Conservation (phyloP, 495 filamentous ascomycete species). For the Acidomyces sp. region DNA sequence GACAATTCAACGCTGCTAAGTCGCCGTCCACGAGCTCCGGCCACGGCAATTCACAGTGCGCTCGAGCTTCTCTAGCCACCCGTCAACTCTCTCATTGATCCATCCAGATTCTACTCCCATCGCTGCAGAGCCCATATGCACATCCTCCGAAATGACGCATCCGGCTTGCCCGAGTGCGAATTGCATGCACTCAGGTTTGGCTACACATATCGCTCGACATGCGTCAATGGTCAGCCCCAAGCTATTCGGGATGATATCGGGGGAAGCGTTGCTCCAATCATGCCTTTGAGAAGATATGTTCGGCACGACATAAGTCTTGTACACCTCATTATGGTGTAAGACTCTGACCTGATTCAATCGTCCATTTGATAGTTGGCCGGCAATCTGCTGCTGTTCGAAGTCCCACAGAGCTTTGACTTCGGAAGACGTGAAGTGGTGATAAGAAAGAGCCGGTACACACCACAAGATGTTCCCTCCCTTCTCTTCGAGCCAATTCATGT, state of each 20-base stretch:
- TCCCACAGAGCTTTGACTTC: conserved; percentile 8
- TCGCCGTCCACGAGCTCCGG: too few relatives aligned
- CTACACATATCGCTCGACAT: neutral
- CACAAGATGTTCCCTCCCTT: conserved; percentile 6
- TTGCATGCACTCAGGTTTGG: neutral
- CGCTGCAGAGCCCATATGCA: neutral
- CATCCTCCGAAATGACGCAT: neutral
- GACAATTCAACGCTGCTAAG: too few relatives aligned
- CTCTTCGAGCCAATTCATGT: conserved; percentile 4
- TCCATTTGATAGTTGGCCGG: too few relatives aligned
- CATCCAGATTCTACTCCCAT: neutral
- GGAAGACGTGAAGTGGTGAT: conserved; percentile 15
- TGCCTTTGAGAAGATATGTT: neutral
- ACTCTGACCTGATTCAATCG: too few relatives aligned
- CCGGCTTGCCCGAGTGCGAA: neutral
- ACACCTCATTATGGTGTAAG: conserved; percentile 1
- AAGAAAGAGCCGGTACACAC: conserved; percentile 19
- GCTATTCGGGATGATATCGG: neutral
- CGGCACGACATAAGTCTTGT: neutral
- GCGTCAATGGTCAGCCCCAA: neutral
- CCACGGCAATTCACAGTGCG: too few relatives aligned
- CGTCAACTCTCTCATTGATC: neutral
- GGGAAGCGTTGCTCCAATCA: neutral
- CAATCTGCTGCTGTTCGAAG: conserved; percentile 15
- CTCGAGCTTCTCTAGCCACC: neutral